These are phyloP conservation scores for Lipomyces anomalus DNA, from an alignment of 805 yeast species.

Conservation along the genomic window DNA sequence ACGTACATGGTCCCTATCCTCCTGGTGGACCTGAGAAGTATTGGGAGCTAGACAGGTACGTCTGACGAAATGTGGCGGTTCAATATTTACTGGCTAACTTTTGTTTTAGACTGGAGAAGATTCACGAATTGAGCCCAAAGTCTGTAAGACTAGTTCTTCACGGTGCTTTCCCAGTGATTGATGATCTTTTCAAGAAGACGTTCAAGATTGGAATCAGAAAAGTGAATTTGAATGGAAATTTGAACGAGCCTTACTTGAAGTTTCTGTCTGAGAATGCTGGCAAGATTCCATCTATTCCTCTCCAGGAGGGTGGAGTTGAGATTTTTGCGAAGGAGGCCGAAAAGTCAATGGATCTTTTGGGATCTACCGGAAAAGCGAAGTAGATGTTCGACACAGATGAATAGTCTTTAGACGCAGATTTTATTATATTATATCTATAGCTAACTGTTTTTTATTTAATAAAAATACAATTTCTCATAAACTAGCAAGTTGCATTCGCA, in stretches of 20 bases:
- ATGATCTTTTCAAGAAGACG: constrained; percentile 29
- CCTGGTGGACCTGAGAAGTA: constrained; percentile 32
- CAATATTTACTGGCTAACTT: no score
- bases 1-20: constrained; percentile 36
- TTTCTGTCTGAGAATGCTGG: constrained; percentile 25
- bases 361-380: constrained; percentile 30
- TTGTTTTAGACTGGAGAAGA: constrained; percentile 23
- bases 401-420: no score
- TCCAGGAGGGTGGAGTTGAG: constrained; percentile 30
- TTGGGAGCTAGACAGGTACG: constrained; percentile 27
- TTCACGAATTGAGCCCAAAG: constrained; percentile 21
- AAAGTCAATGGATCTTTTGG: constrained; percentile 30
- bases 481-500: background rate
- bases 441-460: no score
- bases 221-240: constrained; percentile 34
- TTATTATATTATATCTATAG: no score
- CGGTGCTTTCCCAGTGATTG: constrained; percentile 34
- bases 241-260: constrained; percentile 31
- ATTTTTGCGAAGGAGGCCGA: constrained; percentile 31
- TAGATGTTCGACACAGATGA: no score
- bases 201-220: constrained; percentile 33
- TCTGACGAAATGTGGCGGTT: constrained; percentile 17
- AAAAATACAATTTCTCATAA: background rate
- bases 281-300: constrained; percentile 29
- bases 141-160: constrained; percentile 33